Evolutionary conservation across 2,329 filamentous ascomycete species (phyloP), one percentile per base, ranked within the genome.

Genomic region (Aphanocladium album): DNA sequence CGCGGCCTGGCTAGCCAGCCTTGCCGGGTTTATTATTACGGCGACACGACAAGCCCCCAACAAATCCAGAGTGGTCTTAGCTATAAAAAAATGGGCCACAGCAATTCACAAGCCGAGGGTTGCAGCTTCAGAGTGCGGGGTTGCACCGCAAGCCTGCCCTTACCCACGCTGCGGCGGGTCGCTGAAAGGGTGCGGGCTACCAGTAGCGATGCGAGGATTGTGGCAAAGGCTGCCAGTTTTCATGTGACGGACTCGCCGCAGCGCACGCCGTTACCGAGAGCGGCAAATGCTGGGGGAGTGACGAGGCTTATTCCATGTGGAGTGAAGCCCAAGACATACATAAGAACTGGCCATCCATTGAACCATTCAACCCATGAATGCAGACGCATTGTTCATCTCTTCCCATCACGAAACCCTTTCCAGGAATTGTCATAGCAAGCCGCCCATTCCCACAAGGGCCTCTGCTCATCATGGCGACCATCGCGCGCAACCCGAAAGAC

Each of bases 401-500:
- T 14, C 35, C 35, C 30, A 39, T 39, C 23, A 37, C 17, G 6
- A 21, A 43, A 8, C 3, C 19, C n/a, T 17, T 7, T n/a, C 5
- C 11, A 46, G 6, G 19, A 46, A 46, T 12, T 23, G 19, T 1
- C 39, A 25, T 2, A 19, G n/a, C 37, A 55, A 45, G 25, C 11
- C 21, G 17, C 17, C 6, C 1, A 3, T 19, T 27, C 12, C 25
- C 27, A 21, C 27, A 14, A 25, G 41, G 21, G 21, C 12, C 21
- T 16, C 35, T 23, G 14, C n/a, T 47, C 46, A 61, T 17, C 27
- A 61, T 61, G 59, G 59, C 57, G 16, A 49, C 27, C 17, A 46
- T 52, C 19, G 30, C 35, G 37, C 59, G 59, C 16, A 61, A 61
- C 8, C 61, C 56, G 6, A 71, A 69, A 37, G 70, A 74, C 64